Percentiles rank a stretch among this genome's conserved stretches.
phyloP scores from a whole-genome alignment of 108 stramenopile species.

The Pseudonitzschia multiseries region DNA sequence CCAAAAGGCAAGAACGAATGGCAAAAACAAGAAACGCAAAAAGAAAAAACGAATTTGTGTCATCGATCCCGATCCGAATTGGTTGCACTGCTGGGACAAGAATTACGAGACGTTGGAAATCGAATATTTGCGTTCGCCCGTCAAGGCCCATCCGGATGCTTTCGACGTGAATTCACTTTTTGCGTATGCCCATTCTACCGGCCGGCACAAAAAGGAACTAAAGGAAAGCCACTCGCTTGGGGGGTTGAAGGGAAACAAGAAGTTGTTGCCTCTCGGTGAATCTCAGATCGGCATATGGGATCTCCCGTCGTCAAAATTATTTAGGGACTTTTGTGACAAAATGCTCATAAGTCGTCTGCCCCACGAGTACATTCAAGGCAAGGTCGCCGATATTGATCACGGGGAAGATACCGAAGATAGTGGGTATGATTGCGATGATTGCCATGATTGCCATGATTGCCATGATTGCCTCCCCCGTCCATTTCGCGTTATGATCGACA shows the following conservation, averaged over 20 bases:
- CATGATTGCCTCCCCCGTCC: not conserved
- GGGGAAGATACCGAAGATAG: not conserved
- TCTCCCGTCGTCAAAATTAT: slow-evolving; percentile 57
- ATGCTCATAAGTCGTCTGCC: slow-evolving; percentile 22
- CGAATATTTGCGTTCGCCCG: slow-evolving; percentile 60
- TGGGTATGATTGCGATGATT: not conserved
- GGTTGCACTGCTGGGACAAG: slow-evolving; percentile 52
- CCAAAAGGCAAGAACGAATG: not conserved
- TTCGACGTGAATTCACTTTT: slow-evolving; percentile 57
- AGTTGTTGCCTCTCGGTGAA: slow-evolving; percentile 45
- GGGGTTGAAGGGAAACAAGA: slow-evolving; percentile 23
- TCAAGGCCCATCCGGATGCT: slow-evolving; percentile 65
- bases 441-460: not conserved
- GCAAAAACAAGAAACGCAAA: not conserved
- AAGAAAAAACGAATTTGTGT: slow-evolving; percentile 41
- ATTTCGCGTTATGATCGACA: slow-evolving; percentile 4
- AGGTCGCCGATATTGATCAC: slow-evolving; percentile 31
- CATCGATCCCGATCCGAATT: slow-evolving; percentile 52
- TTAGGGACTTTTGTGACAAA: slow-evolving; percentile 65
- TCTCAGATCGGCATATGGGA: slow-evolving; percentile 69
- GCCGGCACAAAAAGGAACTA: slow-evolving; percentile 53
- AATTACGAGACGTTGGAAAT: slow-evolving; percentile 58
- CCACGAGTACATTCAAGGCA: slow-evolving; percentile 43
- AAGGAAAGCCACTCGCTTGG: slow-evolving; percentile 22
- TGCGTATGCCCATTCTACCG: slow-evolving; percentile 50